These are phyloP conservation scores for Colletotrichum sp. DNA, from an alignment of 2,329 filamentous ascomycete genomes.

Conservation along the genomic window DNA sequence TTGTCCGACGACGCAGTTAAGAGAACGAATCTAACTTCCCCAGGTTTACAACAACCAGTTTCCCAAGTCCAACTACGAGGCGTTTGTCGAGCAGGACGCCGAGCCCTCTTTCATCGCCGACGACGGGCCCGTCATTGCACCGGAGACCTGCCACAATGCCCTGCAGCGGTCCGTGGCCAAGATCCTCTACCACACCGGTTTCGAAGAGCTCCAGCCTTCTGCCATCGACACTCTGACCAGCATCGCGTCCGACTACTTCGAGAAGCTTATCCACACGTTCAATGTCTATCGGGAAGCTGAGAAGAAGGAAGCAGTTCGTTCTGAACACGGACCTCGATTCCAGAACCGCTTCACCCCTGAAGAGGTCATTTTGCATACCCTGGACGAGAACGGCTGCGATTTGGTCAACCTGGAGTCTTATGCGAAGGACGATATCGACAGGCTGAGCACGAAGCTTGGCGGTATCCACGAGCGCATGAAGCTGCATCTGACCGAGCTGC, in stretches of 20 bases:
- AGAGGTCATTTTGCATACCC: conserved; percentile 84
- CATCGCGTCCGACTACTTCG: conserved; percentile 87
- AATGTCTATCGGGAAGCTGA: conserved; percentile 85
- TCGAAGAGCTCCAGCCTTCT: conserved; percentile 95
- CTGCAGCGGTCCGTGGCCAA: conserved; percentile 92
- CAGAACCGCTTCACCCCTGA: conserved; percentile 79
- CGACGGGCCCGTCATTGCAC: conserved; percentile 85
- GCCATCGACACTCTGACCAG: conserved; percentile 91
- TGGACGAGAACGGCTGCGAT: conserved; percentile 84
- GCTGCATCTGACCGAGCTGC: conserved; percentile 86
- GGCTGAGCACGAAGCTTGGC: conserved; percentile 77
- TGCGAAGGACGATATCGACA: conserved; percentile 91
- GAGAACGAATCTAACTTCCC: not conserved
- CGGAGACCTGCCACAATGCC: conserved; percentile 80
- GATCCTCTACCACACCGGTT: conserved; percentile 94
- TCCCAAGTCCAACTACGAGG: conserved; percentile 90
- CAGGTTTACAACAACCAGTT: conserved; percentile 98
- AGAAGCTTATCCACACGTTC: conserved; percentile 80
- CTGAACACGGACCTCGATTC: conserved; percentile 46
- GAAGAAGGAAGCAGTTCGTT: conserved; percentile 64
- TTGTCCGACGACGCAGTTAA: conserved; percentile 32
- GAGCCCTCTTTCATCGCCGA: conserved; percentile 90
- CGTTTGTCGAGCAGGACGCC: conserved; percentile 86
- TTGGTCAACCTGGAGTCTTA: conserved; percentile 83
- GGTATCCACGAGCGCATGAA: conserved; percentile 96